These are phyloP conservation scores for Erucastrum elatum DNA, from an alignment of 345 rosid species.

Conservation along the genomic window DNA sequence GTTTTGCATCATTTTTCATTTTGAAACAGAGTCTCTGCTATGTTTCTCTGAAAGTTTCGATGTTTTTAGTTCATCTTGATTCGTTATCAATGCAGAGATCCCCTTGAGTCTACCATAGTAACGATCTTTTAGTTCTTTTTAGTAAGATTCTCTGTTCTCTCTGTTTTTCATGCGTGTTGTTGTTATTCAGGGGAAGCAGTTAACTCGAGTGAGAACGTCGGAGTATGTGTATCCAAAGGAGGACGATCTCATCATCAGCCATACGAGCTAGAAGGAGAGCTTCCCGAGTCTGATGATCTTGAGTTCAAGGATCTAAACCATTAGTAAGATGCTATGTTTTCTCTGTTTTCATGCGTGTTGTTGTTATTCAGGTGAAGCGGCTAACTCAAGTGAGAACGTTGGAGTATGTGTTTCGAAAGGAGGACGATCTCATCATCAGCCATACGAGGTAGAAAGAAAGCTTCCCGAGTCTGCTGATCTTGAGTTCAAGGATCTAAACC, in stretches of 20 bases:
- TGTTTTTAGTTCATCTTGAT: too few species aligned
- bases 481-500: slow-evolving; percentile 61
- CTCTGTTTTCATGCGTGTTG: too few species aligned
- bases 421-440: too few species aligned
- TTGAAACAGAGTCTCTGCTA: too few species aligned
- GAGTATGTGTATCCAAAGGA: slow-evolving; percentile 35
- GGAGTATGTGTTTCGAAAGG: slow-evolving; percentile 40
- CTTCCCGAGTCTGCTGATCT: slow-evolving; percentile 27
- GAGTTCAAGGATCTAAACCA: slow-evolving; percentile 59
- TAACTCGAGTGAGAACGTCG: slow-evolving; percentile 29
- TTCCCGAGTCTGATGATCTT: slow-evolving; percentile 31
- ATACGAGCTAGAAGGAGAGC: slow-evolving; percentile 37
- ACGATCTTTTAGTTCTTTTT: too few species aligned
- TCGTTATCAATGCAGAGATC: too few species aligned
- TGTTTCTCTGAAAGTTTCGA: not conserved
- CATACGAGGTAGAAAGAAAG: slow-evolving; percentile 34
- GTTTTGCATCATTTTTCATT: not conserved
- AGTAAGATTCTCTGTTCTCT: too few species aligned
- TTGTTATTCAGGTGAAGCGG: slow-evolving; percentile 33
- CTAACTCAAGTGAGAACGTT: slow-evolving; percentile 16
- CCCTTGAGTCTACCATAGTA: too few species aligned
- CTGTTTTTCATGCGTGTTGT: too few species aligned
- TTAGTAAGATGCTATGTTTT: too few species aligned
- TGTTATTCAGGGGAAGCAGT: slow-evolving; percentile 29
- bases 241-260: too few species aligned